These are phyloP conservation scores for Zygnema circumcarinatum DNA, from an alignment of 139 green algal genomes.

Conservation along the genomic window DNA sequence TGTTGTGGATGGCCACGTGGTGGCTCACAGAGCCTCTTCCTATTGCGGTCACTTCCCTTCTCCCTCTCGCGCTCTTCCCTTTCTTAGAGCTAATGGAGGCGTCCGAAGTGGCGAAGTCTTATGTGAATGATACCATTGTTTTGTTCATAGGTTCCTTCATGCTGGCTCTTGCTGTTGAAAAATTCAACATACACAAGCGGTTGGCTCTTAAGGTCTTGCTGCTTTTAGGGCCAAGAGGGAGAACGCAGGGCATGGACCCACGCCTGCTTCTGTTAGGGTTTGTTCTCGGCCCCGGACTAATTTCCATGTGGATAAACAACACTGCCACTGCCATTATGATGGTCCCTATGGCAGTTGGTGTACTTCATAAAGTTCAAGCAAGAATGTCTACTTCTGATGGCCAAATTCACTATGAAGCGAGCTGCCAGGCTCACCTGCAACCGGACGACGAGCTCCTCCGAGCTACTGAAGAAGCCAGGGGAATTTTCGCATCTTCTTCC, in stretches of 20 bases:
- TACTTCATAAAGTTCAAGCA: conserved; percentile 33
- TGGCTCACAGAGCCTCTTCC: conserved; percentile 48
- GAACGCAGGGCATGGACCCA: conserved; percentile 11
- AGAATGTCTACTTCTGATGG: not conserved
- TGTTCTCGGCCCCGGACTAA: conserved; percentile 12
- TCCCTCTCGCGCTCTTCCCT: conserved; percentile 34
- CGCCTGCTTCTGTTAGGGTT: conserved; percentile 35
- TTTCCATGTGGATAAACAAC: conserved; percentile 54
- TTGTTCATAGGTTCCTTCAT: conserved; percentile 54
- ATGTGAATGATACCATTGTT: conserved; percentile 47
- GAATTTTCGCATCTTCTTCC: too few relatives aligned
- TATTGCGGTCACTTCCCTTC: conserved; percentile 50
- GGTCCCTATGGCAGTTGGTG: conserved; percentile 48
- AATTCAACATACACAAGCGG: conserved; percentile 39
- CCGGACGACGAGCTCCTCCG: not conserved
- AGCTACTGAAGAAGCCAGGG: not conserved
- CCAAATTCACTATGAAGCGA: not conserved
- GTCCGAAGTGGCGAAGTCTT: conserved; percentile 30
- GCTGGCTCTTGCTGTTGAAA: conserved; percentile 44
- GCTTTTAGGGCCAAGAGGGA: not conserved
- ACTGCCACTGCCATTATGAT: conserved; percentile 53
- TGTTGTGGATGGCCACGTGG: conserved; percentile 58
- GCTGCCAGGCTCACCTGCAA: not conserved
- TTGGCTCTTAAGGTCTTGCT: conserved; percentile 38
- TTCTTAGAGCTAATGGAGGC: conserved; percentile 35